Evolutionary conservation across 345 rosid species (phyloP).

Genomic region (Bruguiera sexangula): DNA sequence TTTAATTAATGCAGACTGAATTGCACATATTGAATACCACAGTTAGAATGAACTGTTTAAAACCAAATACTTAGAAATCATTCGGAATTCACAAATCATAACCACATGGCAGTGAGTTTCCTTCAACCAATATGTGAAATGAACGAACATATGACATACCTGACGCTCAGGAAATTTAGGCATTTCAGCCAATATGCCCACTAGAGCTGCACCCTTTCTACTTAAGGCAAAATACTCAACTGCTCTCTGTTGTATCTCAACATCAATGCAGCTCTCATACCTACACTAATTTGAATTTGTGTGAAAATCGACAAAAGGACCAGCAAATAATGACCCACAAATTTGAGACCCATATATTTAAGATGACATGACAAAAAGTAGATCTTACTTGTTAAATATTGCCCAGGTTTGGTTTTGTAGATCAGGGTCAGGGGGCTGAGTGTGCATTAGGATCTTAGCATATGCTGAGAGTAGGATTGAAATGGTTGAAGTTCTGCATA

Average conservation of each 20-base stretch:
- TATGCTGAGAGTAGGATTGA: slow-evolving; percentile 95
- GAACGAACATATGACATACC: slow-evolving; percentile 38
- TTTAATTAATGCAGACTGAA: slow-evolving; percentile 82
- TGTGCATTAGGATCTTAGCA: slow-evolving; percentile 97
- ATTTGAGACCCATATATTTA: neutral
- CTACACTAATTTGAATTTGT: slow-evolving; percentile 35
- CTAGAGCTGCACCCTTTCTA: slow-evolving; percentile 74
- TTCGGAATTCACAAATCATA: neutral
- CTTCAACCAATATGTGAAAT: slow-evolving; percentile 11
- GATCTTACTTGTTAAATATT: slow-evolving; percentile 80
- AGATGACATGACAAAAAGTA: slow-evolving; percentile 7
- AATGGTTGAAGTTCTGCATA: slow-evolving; percentile 73
- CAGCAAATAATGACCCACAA: neutral
- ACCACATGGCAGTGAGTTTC: slow-evolving; percentile 6
- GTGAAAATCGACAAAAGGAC: slow-evolving; percentile 8
- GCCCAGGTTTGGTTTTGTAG: slow-evolving; percentile 84
- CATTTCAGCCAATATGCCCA: slow-evolving; percentile 97
- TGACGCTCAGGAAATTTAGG: slow-evolving; percentile 98
- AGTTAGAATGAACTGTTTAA: slow-evolving; percentile 10
- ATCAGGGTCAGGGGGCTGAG: slow-evolving; percentile 83
- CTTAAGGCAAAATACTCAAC: slow-evolving; percentile 92
- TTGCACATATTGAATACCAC: slow-evolving; percentile 9
- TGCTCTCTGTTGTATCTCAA: slow-evolving; percentile 97
- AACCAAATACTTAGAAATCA: slow-evolving; percentile 11
- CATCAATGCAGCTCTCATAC: slow-evolving; percentile 98